phyloP scores from a whole-genome alignment of 208 protist genomes.

The Plasmodiophora brassicae region DNA sequence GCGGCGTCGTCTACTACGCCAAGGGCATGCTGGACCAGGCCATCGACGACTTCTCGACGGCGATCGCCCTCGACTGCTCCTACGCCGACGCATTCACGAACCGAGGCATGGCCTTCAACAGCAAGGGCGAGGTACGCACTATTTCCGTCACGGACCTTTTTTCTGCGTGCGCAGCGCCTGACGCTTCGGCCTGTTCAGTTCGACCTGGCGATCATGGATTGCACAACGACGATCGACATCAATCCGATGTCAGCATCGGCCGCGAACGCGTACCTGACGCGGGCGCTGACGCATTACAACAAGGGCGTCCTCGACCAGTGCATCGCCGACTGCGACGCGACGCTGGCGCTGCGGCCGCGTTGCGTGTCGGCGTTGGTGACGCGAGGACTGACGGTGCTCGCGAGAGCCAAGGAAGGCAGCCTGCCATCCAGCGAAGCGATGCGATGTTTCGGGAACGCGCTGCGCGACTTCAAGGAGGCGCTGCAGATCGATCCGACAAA shows the following conservation, averaged over 20 bases:
- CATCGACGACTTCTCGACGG: not conserved
- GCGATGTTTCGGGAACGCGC: not conserved
- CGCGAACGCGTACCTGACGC: not conserved
- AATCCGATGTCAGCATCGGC: not conserved
- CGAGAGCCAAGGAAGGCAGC: not conserved
- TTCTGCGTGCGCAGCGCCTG: not conserved
- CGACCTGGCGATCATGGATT: conserved; percentile 12
- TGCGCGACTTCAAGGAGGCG: conserved; percentile 16
- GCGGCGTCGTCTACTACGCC: conserved; percentile 19
- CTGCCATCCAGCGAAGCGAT: not conserved
- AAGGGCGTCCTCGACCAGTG: not conserved
- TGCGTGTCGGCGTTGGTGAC: conserved; percentile 10
- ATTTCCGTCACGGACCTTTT: not conserved
- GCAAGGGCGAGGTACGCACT: conserved; percentile 19
- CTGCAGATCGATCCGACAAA: not conserved
- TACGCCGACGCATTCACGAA: conserved; percentile 31
- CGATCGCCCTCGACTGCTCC: conserved; percentile 14
- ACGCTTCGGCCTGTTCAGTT: not conserved
- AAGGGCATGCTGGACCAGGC: not conserved
- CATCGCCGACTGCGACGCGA: conserved; percentile 21
- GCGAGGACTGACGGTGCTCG: not conserved
- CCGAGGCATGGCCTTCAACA: conserved; percentile 23
- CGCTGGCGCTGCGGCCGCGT: not conserved
- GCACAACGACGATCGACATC: conserved; percentile 27
- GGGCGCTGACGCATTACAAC: conserved; percentile 26